A percentile compares a stretch with the other conserved stretches of the same genome.
phyloP scores from a whole-genome alignment of 352 stramenopile genomes.

The Pythium biforme region DNA sequence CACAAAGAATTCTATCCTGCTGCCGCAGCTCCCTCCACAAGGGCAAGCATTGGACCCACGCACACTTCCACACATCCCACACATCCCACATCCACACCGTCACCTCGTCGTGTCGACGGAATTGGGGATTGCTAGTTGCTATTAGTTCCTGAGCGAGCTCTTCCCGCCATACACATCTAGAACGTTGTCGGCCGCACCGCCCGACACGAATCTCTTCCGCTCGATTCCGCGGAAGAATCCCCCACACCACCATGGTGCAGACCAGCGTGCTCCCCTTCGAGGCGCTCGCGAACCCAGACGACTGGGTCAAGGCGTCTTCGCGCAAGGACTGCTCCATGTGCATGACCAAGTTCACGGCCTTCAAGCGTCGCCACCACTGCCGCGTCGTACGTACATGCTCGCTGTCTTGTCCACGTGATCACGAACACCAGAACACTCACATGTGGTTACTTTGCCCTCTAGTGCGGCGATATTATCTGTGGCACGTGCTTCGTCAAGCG shows the following conservation, averaged over 20 bases:
- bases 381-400: slow-evolving; percentile 18
- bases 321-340: slow-evolving; percentile 27
- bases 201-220: background rate
- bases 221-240: background rate
- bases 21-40: too few species aligned
- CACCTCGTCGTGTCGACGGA: background rate
- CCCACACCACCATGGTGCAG: slow-evolving; percentile 7
- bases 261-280: slow-evolving; percentile 20
- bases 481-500: slow-evolving; percentile 27
- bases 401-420: background rate
- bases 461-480: slow-evolving; percentile 27
- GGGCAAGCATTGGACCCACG: background rate
- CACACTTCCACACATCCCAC: too few species aligned
- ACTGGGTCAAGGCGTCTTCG: slow-evolving; percentile 19
- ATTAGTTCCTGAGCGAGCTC: background rate
- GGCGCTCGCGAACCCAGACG: slow-evolving; percentile 24
- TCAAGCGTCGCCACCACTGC: slow-evolving; percentile 27
- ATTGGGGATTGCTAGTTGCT: background rate
- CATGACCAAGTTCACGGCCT: slow-evolving; percentile 24
- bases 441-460: background rate
- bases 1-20: slow-evolving; percentile 12
- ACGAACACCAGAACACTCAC: background rate
- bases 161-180: background rate
- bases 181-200: background rate
- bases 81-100: too few species aligned